Base-by-base conservation (phyloP, 2,329 filamentous ascomycete genomes). In the Sordariomycetes sp. region DNA sequence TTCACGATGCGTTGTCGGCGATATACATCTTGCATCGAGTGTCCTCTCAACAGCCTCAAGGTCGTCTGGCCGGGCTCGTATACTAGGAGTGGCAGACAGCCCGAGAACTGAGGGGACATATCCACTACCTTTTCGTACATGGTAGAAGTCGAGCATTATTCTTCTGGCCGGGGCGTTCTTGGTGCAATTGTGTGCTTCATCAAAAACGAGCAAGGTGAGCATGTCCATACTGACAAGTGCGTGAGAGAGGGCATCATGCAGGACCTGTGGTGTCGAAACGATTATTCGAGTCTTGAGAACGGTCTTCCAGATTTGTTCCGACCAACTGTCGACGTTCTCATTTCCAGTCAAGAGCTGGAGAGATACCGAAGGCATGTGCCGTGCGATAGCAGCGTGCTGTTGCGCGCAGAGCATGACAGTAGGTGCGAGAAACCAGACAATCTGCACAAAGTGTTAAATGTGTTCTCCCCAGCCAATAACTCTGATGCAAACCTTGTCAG, bases 171-270 rank as follows among this genome's bases (percentile, higher is more conserved):
- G 66, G 43, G 79, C 70, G 2, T 72, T 75, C 14, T 66, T 63
- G 5, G 66, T 68, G 44, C 83, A 90, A 50, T 87, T 79, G 49
- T 94, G 86, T 8, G 83, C 86, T 75, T 94, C 87, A 48, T 94
- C 87, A 45, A 94, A 83, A 0, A 94, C 70, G 12, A 93, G 58
- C 5, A 94, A 61, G 5, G 79, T 67, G 16, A 94, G 55, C 3
- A 62, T 63, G 1, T 62, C 50, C 46, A 93, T 70, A 2, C 53
- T 64, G 3, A 94, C 70, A 50, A 93, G 93, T 0, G 70, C 82
- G 57, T 92, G 84, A 2, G 58, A 63, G 26, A 93, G 63, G 3
- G 84, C 85, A 54, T 93, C 83, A 3, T 75, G 60, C 10, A 94
- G 64, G 2, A 93, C 70, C 39, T 83, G 78, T 39, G 81, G 78